A percentile compares a stretch with the other conserved stretches of the same genome.
phyloP scores from a whole-genome alignment of 768 basidiomycete species.

The Amanita pseudoporphyria region DNA sequence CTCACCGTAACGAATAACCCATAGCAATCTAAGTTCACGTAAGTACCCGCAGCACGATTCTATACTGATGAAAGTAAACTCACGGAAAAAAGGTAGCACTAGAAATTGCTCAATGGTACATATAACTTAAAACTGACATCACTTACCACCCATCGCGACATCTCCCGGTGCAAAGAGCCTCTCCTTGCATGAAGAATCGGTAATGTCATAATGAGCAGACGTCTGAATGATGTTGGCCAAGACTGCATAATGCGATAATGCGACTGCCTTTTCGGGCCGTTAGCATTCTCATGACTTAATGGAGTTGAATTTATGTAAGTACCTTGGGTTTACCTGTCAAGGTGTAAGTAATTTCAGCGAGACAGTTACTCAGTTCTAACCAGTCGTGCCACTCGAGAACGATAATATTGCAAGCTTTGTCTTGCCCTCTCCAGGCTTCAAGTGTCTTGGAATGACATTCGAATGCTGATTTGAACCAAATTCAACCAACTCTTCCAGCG shows the following conservation, averaged over 20 bases:
- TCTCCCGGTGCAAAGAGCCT: slow-evolving; percentile 44
- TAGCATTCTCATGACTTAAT: not conserved
- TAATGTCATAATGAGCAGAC: slow-evolving; percentile 37
- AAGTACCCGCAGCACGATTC: not conserved
- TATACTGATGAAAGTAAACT: slow-evolving; percentile 50
- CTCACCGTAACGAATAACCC: slow-evolving; percentile 48
- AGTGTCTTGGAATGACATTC: slow-evolving; percentile 34
- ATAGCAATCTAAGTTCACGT: slow-evolving; percentile 41
- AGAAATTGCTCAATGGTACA: not conserved
- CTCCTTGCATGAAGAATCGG: slow-evolving; percentile 29
- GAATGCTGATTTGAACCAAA: slow-evolving; percentile 26
- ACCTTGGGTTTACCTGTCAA: slow-evolving; percentile 29
- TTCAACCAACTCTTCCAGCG: slow-evolving; percentile 38
- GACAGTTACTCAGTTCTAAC: slow-evolving; percentile 24
- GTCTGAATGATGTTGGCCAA: slow-evolving; percentile 59
- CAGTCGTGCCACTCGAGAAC: slow-evolving; percentile 73
- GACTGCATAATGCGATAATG: slow-evolving; percentile 54
- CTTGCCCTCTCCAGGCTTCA: slow-evolving; percentile 49
- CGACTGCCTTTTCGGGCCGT: slow-evolving; percentile 39
- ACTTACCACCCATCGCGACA: slow-evolving; percentile 44
- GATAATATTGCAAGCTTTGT: slow-evolving; percentile 55
- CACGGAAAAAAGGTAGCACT: slow-evolving; percentile 59
- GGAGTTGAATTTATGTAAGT: not conserved
- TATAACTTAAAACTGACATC: not conserved
- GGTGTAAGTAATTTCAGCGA: not conserved